These are phyloP conservation scores for Butyriboletus appendiculatus DNA, from an alignment of 1,284 basidiomycete species.

Conservation along the genomic window DNA sequence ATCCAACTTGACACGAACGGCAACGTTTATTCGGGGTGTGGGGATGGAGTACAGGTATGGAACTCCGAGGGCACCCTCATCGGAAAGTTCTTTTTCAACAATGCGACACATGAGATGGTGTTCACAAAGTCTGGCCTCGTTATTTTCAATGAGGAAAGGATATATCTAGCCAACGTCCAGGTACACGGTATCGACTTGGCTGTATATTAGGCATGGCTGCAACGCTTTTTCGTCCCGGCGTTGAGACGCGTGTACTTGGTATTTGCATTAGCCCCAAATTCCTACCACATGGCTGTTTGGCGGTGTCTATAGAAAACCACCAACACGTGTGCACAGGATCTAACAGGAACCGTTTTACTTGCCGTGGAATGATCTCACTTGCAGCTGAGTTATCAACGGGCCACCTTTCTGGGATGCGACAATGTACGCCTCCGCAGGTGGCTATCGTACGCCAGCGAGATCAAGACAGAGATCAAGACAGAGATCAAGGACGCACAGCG, in stretches of 20 bases:
- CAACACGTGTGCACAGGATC: constrained; percentile 12
- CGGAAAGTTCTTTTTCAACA: constrained; percentile 73
- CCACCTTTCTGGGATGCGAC: not conserved
- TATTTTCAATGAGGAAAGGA: constrained; percentile 14
- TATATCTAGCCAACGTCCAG: constrained; percentile 18
- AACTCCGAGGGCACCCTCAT: constrained; percentile 61
- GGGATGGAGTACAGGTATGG: constrained; percentile 54
- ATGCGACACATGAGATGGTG: constrained; percentile 60
- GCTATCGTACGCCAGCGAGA: constrained; percentile 10
- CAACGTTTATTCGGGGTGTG: constrained; percentile 25
- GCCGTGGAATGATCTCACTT: not conserved
- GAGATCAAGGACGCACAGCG: constrained; percentile 23
- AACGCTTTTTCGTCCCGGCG: not conserved
- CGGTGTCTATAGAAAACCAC: constrained; percentile 1
- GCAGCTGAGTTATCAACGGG: not conserved
- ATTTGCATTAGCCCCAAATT: not conserved
- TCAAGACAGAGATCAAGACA: constrained; percentile 20
- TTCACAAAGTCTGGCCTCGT: constrained; percentile 43
- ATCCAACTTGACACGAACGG: constrained; percentile 43
- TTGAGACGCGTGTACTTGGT: no score
- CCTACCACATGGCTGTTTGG: not conserved
- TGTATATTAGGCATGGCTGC: not conserved
- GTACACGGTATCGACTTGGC: constrained; percentile 18
- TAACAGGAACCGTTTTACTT: not conserved
- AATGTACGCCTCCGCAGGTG: constrained; percentile 19